Conservation (phyloP, 345 rosid species). For the Eucalyptus erythrocorys region DNA sequence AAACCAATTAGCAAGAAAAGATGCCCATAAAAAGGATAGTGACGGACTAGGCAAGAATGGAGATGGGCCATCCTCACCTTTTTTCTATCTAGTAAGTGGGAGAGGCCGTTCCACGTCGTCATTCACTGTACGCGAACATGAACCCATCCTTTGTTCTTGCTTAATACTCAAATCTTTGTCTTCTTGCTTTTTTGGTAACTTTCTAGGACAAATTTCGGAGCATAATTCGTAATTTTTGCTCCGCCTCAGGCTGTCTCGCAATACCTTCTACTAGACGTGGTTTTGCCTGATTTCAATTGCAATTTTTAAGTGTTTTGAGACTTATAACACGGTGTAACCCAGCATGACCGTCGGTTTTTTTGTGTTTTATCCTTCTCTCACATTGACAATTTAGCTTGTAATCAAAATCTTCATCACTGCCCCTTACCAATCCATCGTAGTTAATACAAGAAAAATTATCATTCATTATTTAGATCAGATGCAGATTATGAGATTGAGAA, state of each 20-base stretch:
- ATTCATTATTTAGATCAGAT: neutral
- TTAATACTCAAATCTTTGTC: neutral
- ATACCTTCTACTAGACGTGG: neutral
- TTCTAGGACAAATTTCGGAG: neutral
- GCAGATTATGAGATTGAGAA: neutral
- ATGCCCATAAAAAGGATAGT: neutral
- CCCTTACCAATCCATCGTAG: neutral
- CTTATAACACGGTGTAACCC: neutral
- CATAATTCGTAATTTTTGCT: too few species aligned
- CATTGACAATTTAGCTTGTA: neutral
- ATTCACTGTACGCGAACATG: neutral
- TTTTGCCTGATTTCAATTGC: neutral
- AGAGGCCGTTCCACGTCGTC: neutral
- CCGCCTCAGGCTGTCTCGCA: too few species aligned
- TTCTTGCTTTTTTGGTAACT: neutral
- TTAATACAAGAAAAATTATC: neutral
- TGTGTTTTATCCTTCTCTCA: neutral
- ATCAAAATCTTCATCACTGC: neutral
- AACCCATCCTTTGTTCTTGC: neutral
- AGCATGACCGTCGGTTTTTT: neutral
- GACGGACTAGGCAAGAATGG: neutral
- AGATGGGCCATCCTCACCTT: neutral
- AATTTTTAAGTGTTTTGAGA: neutral
- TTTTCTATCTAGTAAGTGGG: neutral
- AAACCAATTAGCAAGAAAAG: neutral